phyloP scores from a whole-genome alignment of 2,329 filamentous ascomycete genomes.

The Stagonosporopsis vannaccii region DNA sequence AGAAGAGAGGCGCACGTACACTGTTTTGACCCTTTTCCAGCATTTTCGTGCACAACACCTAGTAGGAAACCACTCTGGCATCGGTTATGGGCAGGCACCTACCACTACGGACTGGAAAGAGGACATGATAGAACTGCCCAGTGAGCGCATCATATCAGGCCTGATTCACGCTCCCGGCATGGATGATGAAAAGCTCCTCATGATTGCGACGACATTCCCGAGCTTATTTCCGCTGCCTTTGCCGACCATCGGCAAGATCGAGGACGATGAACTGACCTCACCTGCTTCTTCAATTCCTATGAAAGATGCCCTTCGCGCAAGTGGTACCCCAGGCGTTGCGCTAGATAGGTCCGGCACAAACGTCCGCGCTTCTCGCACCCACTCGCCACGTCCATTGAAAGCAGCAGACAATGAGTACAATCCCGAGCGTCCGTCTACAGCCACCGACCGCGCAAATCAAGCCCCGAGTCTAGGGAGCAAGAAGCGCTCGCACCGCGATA shows the following conservation, averaged over 20 bases:
- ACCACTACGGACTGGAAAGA: slow-evolving; percentile 62
- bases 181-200: slow-evolving; percentile 62
- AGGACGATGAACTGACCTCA: slow-evolving; percentile 35
- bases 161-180: slow-evolving; percentile 63
- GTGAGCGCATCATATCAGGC: slow-evolving; percentile 57
- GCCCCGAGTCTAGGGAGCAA: slow-evolving; percentile 24
- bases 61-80: slow-evolving; percentile 27
- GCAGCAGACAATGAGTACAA: slow-evolving; percentile 59
- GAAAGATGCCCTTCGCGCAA: slow-evolving; percentile 32
- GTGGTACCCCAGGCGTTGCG: slow-evolving; percentile 27
- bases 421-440: slow-evolving; percentile 51
- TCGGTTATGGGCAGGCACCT: slow-evolving; percentile 32
- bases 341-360: slow-evolving; percentile 32
- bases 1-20: slow-evolving; percentile 51
- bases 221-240: slow-evolving; percentile 52
- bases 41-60: slow-evolving; percentile 67
- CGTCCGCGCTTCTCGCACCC: slow-evolving; percentile 32
- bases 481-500: slow-evolving; percentile 33
- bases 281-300: slow-evolving; percentile 41
- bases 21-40: slow-evolving; percentile 63
- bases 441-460: slow-evolving; percentile 25
- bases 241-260: slow-evolving; percentile 52
- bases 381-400: slow-evolving; percentile 44
- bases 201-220: slow-evolving; percentile 62
- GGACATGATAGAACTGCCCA: slow-evolving; percentile 68